Base-by-base conservation (phyloP, 768 basidiomycete species). In the Boletus eberwhitei region DNA sequence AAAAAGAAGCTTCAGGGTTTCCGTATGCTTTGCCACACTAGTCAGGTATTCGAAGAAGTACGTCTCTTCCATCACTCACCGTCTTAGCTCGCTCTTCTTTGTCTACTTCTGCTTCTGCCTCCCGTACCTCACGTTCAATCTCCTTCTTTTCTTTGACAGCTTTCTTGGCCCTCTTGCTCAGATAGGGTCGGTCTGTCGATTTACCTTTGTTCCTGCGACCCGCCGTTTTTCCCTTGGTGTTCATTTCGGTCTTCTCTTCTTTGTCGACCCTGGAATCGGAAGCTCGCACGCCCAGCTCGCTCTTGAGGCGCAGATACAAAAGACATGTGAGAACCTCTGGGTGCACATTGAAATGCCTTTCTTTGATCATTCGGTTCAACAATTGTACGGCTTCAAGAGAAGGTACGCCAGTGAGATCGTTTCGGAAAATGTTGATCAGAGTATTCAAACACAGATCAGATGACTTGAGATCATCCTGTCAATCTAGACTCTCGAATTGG, bases 1-100 rank as follows among this genome's bases (percentile, higher is more conserved):
- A 71, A 99, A 99, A 44, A 98, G 80, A 59, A 98, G 85, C 71
- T 99, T 98, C 61, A 99, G 79, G 48, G 96, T 98, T 77, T 99
- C 97, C 19, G 95, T 98, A 79, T 97, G 95, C 94, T 97, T 64
- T 48, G 52, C 52, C 62, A 55, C 55, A 60, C 63, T 54, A 22
- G 64, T 68, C 52, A 59, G 57, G 53, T 24, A 50, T 59, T 43
- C 42, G 37, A 58, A 47, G 32, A 48, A 47, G 57, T 26, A 34
- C 22, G 34, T 24, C 39, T 42, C 46, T 60, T 62, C 50, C 47
- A 43, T 52, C 38, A 79, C 90, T 73, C 65, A 96, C 94, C 58
- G 82, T 87, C 43, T 76, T 75, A 24, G 86, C 86, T 59, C 91
- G 84, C 64, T 97, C 94, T 73, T 98, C 93, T 65, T 85, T 85